These are phyloP conservation scores for Scytalidium lignicola DNA, from an alignment of 2,329 filamentous ascomycete species.

Conservation along the genomic window DNA sequence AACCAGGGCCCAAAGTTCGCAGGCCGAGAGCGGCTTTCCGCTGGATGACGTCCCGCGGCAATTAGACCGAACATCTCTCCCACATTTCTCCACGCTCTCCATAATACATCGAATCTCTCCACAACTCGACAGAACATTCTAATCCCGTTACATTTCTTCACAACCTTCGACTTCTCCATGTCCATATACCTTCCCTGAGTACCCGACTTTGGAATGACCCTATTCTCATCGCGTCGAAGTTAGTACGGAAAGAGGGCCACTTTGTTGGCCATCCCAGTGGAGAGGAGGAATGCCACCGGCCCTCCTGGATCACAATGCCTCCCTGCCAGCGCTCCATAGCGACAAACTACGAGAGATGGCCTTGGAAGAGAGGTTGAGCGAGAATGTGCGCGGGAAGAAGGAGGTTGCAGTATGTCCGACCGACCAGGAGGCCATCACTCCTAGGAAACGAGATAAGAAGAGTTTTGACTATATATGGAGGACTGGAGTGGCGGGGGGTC, in stretches of 20 bases:
- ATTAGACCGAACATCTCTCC: neutral
- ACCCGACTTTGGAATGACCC: slow-evolving; percentile 10
- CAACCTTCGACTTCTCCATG: neutral
- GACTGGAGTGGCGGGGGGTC: slow-evolving; percentile 78
- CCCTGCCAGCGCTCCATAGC: slow-evolving; percentile 41
- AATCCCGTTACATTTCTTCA: neutral
- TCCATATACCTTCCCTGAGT: neutral
- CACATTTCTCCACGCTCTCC: neutral
- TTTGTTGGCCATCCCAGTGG: slow-evolving; percentile 12
- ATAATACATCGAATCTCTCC: neutral
- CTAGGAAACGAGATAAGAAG: slow-evolving; percentile 53
- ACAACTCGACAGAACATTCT: neutral
- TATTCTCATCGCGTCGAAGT: slow-evolving; percentile 2
- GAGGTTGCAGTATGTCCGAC: slow-evolving; percentile 42
- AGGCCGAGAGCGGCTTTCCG: neutral
- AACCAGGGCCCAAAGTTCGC: neutral
- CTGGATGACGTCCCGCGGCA: neutral
- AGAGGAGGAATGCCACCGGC: slow-evolving; percentile 48
- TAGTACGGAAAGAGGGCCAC: slow-evolving; percentile 14
- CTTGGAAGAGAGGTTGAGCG: slow-evolving; percentile 14
- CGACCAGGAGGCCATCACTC: slow-evolving; percentile 46
- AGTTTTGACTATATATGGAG: slow-evolving; percentile 80
- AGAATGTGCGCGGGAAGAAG: slow-evolving; percentile 16
- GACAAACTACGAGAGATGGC: slow-evolving; percentile 34
- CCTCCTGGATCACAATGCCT: slow-evolving; percentile 48